Percentiles rank a stretch among this genome's conserved stretches.
Evolutionary conservation across 2,329 filamentous ascomycete genomes (phyloP).

Genomic region (Penicillium palitans): DNA sequence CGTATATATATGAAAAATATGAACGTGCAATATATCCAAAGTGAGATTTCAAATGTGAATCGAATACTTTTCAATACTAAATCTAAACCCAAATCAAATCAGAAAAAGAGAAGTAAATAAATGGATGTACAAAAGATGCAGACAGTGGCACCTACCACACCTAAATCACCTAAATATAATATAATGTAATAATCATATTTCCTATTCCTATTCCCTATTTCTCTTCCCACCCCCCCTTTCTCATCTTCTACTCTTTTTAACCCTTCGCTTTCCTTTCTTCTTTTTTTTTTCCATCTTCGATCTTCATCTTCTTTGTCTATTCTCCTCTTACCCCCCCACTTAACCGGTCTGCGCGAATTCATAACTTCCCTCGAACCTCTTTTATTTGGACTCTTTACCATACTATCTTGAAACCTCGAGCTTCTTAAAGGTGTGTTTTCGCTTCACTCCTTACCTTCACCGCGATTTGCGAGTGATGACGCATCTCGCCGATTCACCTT

Average conservation of each 20-base stretch:
- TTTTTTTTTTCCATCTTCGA: background rate
- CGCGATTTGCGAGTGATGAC: constrained; percentile 5
- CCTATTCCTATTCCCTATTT: background rate
- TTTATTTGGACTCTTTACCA: background rate
- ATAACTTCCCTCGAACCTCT: background rate
- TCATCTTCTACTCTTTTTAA: constrained; percentile 9
- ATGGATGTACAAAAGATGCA: constrained; percentile 18
- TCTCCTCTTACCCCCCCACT: background rate
- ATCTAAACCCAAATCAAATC: background rate
- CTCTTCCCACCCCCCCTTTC: constrained; percentile 7
- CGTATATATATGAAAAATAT: background rate
- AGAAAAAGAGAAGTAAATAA: constrained; percentile 15
- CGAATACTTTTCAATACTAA: background rate
- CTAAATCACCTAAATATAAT: constrained; percentile 19
- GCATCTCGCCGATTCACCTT: constrained; percentile 2
- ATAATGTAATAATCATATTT: constrained; percentile 10
- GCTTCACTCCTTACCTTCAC: background rate
- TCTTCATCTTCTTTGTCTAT: background rate
- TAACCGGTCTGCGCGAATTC: background rate
- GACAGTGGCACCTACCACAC: constrained; percentile 31
- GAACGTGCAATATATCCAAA: background rate
- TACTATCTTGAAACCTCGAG: background rate
- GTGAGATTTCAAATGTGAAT: background rate
- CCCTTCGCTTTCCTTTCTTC: constrained; percentile 3
- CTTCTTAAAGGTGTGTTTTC: constrained; percentile 2